phyloP scores from a whole-genome alignment of 2,329 filamentous ascomycete genomes.

The Hypomyces rosellus region DNA sequence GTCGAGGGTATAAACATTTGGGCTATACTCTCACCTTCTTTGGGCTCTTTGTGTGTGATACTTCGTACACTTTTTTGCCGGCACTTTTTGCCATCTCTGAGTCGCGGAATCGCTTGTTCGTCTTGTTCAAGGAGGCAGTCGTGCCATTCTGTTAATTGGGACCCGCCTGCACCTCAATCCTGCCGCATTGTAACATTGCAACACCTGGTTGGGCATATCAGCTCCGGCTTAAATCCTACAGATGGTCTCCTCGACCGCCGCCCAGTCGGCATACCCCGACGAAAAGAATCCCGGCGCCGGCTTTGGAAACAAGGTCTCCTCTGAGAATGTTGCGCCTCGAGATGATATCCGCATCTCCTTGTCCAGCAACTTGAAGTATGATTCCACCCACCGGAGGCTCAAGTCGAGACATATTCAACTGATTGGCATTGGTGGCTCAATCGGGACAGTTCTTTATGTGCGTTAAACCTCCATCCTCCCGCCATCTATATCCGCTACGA shows the following conservation, averaged over 20 bases:
- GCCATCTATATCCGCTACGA: not conserved
- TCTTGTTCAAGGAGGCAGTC: too few species aligned
- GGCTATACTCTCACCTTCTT: not conserved
- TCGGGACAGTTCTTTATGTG: constrained; percentile 56
- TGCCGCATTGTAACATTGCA: not conserved
- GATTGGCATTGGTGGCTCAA: constrained; percentile 58
- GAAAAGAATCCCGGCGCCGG: constrained; percentile 1
- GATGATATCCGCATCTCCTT: constrained; percentile 14
- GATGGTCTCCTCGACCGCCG: not conserved
- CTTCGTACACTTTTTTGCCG: not conserved
- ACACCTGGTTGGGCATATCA: not conserved
- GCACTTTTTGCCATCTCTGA: too few species aligned
- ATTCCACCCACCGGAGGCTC: constrained; percentile 45
- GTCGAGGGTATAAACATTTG: not conserved
- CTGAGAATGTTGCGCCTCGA: constrained; percentile 2
- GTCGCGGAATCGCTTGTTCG: too few species aligned
- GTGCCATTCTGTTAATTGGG: too few species aligned
- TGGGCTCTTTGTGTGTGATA: not conserved
- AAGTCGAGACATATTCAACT: constrained; percentile 53
- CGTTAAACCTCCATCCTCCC: constrained; percentile 11
- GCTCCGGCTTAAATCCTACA: not conserved
- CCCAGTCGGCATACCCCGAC: constrained; percentile 16
- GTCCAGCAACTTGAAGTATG: constrained; percentile 18
- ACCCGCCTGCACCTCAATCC: not conserved
- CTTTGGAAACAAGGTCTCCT: not conserved